Evolutionary conservation across 2,329 filamentous ascomycete genomes (phyloP).

Genomic region (Zymoseptoria tritici): DNA sequence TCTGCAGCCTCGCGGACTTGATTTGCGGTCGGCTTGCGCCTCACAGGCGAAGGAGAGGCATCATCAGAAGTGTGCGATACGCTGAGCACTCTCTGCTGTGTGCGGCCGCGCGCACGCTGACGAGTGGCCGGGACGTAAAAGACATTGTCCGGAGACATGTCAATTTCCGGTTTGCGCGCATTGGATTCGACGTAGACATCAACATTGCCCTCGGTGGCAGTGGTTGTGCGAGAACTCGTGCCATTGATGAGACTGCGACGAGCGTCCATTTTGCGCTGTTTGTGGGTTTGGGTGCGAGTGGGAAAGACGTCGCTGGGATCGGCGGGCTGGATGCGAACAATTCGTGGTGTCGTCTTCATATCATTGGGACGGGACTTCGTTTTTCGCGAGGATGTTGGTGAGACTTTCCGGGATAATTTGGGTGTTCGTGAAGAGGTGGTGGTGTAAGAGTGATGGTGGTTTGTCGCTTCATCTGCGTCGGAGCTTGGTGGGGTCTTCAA

Average conservation of each 20-base stretch:
- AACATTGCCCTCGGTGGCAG: conserved; percentile 29
- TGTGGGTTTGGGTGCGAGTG: conserved; percentile 47
- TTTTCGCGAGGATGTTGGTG: conserved; percentile 42
- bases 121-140: conserved; percentile 49
- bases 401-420: conserved; percentile 69
- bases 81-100: neutral
- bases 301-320: conserved; percentile 52
- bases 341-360: conserved; percentile 44
- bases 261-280: conserved; percentile 14
- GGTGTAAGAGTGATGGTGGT: conserved; percentile 17
- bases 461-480: conserved; percentile 10
- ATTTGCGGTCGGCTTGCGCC: conserved; percentile 41
- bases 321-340: conserved; percentile 49
- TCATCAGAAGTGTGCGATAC: neutral
- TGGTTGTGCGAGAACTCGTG: conserved; percentile 37
- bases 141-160: conserved; percentile 61
- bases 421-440: conserved; percentile 52
- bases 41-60: neutral
- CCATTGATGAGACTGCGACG: conserved; percentile 29
- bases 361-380: conserved; percentile 35
- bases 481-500: conserved; percentile 7
- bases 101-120: neutral
- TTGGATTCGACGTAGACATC: conserved; percentile 71
- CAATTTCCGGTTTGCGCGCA: conserved; percentile 62
- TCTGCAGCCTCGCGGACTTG: conserved; percentile 41